phyloP scores from a whole-genome alignment of 306 rosid genomes.

The Neltuma alba region DNA sequence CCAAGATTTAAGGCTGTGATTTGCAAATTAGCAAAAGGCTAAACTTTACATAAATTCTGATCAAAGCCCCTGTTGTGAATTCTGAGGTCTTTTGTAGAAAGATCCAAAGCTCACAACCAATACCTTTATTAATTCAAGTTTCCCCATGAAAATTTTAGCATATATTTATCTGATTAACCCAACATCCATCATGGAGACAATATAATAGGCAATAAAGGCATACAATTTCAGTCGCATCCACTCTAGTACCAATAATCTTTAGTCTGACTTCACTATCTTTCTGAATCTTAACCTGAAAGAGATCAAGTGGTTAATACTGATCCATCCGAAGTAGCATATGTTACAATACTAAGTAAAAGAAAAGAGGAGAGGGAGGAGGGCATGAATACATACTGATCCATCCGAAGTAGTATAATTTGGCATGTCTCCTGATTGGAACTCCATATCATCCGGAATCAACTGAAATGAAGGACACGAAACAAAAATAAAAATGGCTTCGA shows the following conservation, averaged over 20 bases:
- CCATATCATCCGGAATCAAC: slow-evolving; percentile 99
- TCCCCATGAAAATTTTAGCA: slow-evolving; percentile 21
- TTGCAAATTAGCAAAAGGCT: slow-evolving; percentile 16
- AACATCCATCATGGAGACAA: slow-evolving; percentile 29
- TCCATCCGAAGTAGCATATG: too few species aligned
- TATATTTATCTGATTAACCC: slow-evolving; percentile 23
- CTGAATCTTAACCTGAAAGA: slow-evolving; percentile 88
- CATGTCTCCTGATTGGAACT: slow-evolving; percentile 92
- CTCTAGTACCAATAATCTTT: slow-evolving; percentile 95
- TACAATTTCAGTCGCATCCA: slow-evolving; percentile 98
- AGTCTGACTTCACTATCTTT: slow-evolving; percentile 97
- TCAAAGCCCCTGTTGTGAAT: background rate
- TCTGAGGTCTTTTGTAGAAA: slow-evolving; percentile 1
- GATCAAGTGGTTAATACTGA: slow-evolving; percentile 34
- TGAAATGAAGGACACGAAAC: slow-evolving; percentile 32
- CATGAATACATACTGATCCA: slow-evolving; percentile 73
- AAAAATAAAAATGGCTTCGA: background rate
- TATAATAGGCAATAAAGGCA: slow-evolving; percentile 29
- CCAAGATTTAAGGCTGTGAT: background rate
- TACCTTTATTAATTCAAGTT: slow-evolving; percentile 18
- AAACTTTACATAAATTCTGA: slow-evolving; percentile 4
- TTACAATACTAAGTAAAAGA: background rate
- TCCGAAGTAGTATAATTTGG: slow-evolving; percentile 97
- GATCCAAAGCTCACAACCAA: background rate
- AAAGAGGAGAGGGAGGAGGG: background rate